A percentile compares a stretch with the other conserved stretches of the same genome.
Evolutionary conservation across 148 eudicot genomes (phyloP).

Genomic region (Nepenthes mirabilis): DNA sequence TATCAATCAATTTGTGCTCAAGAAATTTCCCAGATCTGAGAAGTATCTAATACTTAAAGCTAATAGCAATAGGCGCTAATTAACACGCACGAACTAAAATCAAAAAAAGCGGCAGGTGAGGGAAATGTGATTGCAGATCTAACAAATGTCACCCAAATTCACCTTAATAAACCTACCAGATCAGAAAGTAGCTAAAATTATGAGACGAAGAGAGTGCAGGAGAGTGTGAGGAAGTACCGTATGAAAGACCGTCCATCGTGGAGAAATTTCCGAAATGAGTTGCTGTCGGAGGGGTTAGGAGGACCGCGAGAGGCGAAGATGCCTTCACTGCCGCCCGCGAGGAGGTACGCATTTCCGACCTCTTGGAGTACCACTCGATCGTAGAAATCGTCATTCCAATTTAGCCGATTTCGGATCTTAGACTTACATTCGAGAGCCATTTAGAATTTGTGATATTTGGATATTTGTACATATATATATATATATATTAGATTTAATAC

Average conservation of each 20-base stretch:
- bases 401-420: too few species aligned
- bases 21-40: too few species aligned
- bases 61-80: too few species aligned
- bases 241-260: slow-evolving; percentile 64
- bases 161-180: not conserved
- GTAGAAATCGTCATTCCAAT: slow-evolving; percentile 16
- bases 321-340: slow-evolving; percentile 94
- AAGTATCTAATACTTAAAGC: too few species aligned
- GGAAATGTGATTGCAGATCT: not conserved
- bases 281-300: slow-evolving; percentile 13
- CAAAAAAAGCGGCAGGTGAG: too few species aligned
- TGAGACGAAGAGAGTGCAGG: not conserved
- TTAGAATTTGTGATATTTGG: too few species aligned
- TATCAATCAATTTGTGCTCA: too few species aligned
- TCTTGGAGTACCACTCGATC: slow-evolving; percentile 48
- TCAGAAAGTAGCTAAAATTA: slow-evolving; percentile 1
- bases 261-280: slow-evolving; percentile 15
- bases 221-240: slow-evolving; percentile 32
- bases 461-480: too few species aligned
- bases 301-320: slow-evolving; percentile 34
- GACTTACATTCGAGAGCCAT: too few species aligned
- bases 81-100: too few species aligned
- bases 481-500: too few species aligned
- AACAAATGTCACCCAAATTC: slow-evolving; percentile 4
- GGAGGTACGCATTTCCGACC: slow-evolving; percentile 71